Evolutionary conservation across 306 rosid species (phyloP), one percentile per base, ranked within the genome.

Genomic region (Inga leiocalycina): DNA sequence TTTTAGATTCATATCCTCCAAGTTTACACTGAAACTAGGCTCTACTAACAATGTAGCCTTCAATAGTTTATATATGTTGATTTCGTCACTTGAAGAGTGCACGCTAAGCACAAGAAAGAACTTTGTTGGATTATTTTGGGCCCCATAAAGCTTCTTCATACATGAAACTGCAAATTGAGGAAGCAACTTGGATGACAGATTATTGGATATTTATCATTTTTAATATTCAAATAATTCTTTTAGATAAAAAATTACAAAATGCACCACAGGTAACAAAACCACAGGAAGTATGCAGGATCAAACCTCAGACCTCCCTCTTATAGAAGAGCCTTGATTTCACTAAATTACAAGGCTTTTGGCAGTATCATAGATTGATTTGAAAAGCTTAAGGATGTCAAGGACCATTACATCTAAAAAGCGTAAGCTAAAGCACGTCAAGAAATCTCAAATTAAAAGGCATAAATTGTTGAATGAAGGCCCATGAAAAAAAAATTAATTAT

Each of bases 161-260:
- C 16, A 30, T 16, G 12, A 62, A 62, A 5, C 37, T 13, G 8
- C 39, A 62, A 62, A 62, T 12, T 62, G 67, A 22, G 6, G 65
- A 61, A 24, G 34, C 12, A 57, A 84, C 84, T 79, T 20, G 32
- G 45, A 73, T 39, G 56, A 71, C 66, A 71, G 30, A 19, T 77
- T 80, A 62, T 39, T 10, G 17, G 24, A 10, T 24, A 24, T 4
- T 22, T 32, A 20, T 39, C 30, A 16, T 35, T 69, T 69, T 66
- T 66, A 66, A 16, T 34, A 7, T 17, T 8, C 11, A 67, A 11
- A 69, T 17, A 9, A 69, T 37, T 34, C 8, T 35, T 67, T 67
- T 8, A 67, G 10, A 14, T 15, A 67, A 67, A 67, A 45, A 8
- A 39, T 39, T 39, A 39, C 43, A 39, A 39, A 39, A 39, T 39